Conservation (phyloP, 768 basidiomycete species). For the Termitomyces sp. region DNA sequence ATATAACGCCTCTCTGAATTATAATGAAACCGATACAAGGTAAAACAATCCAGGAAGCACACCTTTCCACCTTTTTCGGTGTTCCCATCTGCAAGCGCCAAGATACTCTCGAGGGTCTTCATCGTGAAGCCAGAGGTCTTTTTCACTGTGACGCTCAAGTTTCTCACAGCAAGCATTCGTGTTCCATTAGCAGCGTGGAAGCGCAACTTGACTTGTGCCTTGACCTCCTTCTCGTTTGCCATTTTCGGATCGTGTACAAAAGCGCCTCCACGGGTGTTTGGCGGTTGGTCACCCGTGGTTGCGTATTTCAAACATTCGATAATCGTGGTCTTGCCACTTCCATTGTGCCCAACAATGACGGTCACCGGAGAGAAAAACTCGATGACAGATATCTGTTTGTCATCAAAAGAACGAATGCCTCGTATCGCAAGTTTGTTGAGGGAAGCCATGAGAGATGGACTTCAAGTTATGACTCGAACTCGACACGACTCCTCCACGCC, state of each 20-base stretch:
- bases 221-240: conserved; percentile 98
- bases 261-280: conserved; percentile 97
- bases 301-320: conserved; percentile 99
- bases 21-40: background rate
- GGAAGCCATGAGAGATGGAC: conserved; percentile 59
- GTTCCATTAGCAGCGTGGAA: conserved; percentile 89
- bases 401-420: conserved; percentile 94
- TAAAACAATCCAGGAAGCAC: conserved; percentile 15
- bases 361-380: conserved; percentile 98
- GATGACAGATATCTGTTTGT: conserved; percentile 89
- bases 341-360: conserved; percentile 98
- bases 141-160: conserved; percentile 90
- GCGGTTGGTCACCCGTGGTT: conserved; percentile 96
- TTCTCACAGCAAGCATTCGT: conserved; percentile 87
- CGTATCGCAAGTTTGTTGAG: conserved; percentile 93
- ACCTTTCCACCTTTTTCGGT: conserved; percentile 77
- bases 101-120: conserved; percentile 95
- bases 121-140: conserved; percentile 86
- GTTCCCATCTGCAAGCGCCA: conserved; percentile 68
- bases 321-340: conserved; percentile 97
- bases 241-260: conserved; percentile 99
- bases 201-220: conserved; percentile 94
- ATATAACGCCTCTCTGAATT: conserved; percentile 77
- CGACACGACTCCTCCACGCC: conserved; percentile 6
- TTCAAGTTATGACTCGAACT: background rate